Conservation (phyloP, 2,329 filamentous ascomycete species). For the Colletotrichum sp. region DNA sequence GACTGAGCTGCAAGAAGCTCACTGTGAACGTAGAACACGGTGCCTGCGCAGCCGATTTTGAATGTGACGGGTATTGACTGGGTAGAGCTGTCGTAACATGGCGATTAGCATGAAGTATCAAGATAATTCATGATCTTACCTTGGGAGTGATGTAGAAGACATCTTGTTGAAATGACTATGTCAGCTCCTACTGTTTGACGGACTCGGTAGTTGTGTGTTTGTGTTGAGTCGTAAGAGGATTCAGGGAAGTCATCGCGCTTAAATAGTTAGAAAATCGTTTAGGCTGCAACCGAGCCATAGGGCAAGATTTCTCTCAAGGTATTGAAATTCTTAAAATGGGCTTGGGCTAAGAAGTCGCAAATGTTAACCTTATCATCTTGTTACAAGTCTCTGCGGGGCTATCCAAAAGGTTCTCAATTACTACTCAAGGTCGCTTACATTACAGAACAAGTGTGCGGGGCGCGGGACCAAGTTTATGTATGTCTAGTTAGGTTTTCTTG, state of each 20-base stretch:
- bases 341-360: neutral
- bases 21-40: neutral
- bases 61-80: neutral
- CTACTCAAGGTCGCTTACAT: rapidly evolving
- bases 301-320: neutral
- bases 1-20: neutral
- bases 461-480: neutral
- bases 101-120: neutral
- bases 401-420: neutral
- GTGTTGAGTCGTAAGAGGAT: neutral
- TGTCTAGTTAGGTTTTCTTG: neutral
- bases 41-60: neutral
- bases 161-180: neutral
- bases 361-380: neutral
- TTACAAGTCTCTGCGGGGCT: neutral
- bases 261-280: neutral
- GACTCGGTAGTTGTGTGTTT: neutral
- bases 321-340: neutral
- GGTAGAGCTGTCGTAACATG: neutral
- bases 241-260: neutral
- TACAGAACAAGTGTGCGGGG: neutral
- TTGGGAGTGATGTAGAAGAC: neutral
- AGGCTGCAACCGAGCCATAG: neutral
- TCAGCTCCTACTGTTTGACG: neutral
- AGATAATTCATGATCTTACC: neutral